A percentile compares a stretch with the other conserved stretches of the same genome.
These are phyloP conservation scores for Aspergillus japonicus DNA, from an alignment of 2,329 filamentous ascomycete species.

Conservation along the genomic window DNA sequence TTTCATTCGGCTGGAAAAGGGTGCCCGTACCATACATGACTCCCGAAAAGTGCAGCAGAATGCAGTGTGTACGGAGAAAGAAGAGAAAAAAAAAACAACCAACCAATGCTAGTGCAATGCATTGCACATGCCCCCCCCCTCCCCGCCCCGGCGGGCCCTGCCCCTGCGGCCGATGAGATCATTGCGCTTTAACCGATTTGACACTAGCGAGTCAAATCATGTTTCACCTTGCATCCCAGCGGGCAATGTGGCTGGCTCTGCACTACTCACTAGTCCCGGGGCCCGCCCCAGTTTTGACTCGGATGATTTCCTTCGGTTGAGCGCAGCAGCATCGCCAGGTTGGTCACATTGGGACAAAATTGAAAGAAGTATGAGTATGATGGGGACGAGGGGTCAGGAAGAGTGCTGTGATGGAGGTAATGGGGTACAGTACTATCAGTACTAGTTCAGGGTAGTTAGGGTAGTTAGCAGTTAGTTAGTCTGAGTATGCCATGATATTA, in stretches of 20 bases:
- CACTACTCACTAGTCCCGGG: slow-evolving; percentile 2
- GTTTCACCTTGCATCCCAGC: slow-evolving; percentile 17
- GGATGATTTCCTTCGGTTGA: not conserved
- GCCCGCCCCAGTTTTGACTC: not conserved
- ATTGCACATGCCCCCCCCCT: slow-evolving; percentile 1
- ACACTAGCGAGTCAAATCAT: slow-evolving; percentile 1
- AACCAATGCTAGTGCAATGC: slow-evolving; percentile 7
- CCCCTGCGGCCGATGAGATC: slow-evolving; percentile 6
- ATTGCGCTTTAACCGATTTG: slow-evolving; percentile 2
- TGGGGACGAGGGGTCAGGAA: not conserved
- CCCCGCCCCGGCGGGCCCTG: not conserved
- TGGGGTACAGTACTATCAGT: not conserved
- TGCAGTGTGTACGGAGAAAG: no score
- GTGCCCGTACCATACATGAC: not conserved
- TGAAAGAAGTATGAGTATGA: not conserved
- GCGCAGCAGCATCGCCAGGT: not conserved
- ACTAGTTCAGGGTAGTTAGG: not conserved
- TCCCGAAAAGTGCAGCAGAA: not conserved
- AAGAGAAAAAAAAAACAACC: not conserved
- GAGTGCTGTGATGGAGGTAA: not conserved
- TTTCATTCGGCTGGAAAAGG: not conserved
- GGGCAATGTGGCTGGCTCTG: slow-evolving; percentile 16
- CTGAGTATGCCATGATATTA: no score
- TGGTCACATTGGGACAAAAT: not conserved
- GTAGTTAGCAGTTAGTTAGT: no score